Conservation (phyloP, 371 early-diverging fungal genomes). For the Homolaphlyctis polyrhiza region DNA sequence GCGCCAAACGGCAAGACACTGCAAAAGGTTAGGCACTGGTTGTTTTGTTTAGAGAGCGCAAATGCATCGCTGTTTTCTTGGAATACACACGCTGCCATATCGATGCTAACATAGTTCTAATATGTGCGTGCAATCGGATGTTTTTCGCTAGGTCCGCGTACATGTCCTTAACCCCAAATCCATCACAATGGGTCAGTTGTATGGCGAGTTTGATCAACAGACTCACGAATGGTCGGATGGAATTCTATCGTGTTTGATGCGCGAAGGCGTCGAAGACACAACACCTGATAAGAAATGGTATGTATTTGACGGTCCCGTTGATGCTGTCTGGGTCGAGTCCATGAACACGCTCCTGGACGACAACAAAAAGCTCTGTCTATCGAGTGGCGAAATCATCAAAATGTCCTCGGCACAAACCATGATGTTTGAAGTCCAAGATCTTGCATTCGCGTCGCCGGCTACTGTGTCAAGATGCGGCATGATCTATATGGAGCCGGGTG, state of each 20-base stretch:
- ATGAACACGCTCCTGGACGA: conserved; percentile 65
- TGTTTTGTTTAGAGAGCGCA: background rate
- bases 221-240: conserved; percentile 63
- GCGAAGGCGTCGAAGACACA: conserved; percentile 48
- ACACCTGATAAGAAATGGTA: conserved; percentile 56
- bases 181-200: conserved; percentile 65
- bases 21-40: conserved; percentile 29
- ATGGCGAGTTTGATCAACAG: conserved; percentile 58
- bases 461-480: conserved; percentile 60
- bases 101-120: no score
- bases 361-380: conserved; percentile 61
- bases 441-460: conserved; percentile 58
- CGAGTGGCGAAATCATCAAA: conserved; percentile 61
- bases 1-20: conserved; percentile 46
- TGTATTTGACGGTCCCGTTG: conserved; percentile 63
- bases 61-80: no score
- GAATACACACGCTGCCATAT: no score
- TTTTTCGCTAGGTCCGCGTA: conserved; percentile 23
- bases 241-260: conserved; percentile 48
- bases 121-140: no score
- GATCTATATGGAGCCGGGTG: conserved; percentile 62
- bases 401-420: conserved; percentile 50
- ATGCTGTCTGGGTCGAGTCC: conserved; percentile 64
- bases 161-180: conserved; percentile 54
- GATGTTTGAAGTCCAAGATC: conserved; percentile 57